Percentiles rank a stretch among this genome's conserved stretches.
These are phyloP conservation scores for Trichosporon asahii DNA, from an alignment of 1,284 basidiomycete genomes.

Conservation along the genomic window DNA sequence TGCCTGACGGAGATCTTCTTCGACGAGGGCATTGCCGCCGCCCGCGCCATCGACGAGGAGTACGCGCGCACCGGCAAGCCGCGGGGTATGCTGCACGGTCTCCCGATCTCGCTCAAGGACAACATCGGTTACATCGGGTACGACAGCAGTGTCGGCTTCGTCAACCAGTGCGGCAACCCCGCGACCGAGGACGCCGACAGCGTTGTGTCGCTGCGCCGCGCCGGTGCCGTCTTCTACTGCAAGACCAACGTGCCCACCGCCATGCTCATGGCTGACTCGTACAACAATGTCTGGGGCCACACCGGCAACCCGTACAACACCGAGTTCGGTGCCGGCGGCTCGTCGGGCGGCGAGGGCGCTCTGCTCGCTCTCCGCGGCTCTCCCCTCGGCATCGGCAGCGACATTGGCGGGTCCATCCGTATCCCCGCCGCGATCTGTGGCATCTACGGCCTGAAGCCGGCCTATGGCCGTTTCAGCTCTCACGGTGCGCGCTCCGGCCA, in stretches of 20 bases:
- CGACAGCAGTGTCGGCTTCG: slow-evolving; percentile 26
- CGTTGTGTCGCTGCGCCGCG: slow-evolving; percentile 20
- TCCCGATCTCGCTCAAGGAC: slow-evolving; percentile 52
- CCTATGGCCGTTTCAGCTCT: slow-evolving; percentile 19
- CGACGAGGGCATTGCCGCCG: slow-evolving; percentile 44
- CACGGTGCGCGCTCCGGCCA: slow-evolving; percentile 59
- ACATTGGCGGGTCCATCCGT: slow-evolving; percentile 60
- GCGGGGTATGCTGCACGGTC: slow-evolving; percentile 52
- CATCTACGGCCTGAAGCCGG: slow-evolving; percentile 22
- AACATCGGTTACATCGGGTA: slow-evolving; percentile 38
- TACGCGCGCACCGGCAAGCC: slow-evolving; percentile 44
- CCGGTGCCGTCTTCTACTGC: slow-evolving; percentile 32
- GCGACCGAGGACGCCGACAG: slow-evolving; percentile 21
- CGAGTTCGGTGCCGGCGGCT: slow-evolving; percentile 44
- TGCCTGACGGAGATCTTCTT: slow-evolving; percentile 52
- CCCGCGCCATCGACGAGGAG: slow-evolving; percentile 49
- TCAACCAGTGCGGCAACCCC: slow-evolving; percentile 16
- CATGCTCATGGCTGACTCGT: slow-evolving; percentile 34
- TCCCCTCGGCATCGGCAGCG: slow-evolving; percentile 49
- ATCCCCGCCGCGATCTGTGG: slow-evolving; percentile 22
- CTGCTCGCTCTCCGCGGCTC: slow-evolving; percentile 46
- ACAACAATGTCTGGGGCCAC: slow-evolving; percentile 30
- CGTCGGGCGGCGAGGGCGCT: slow-evolving; percentile 52
- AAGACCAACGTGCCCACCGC: slow-evolving; percentile 30
- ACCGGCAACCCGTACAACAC: slow-evolving; percentile 51